Evolutionary conservation across 768 basidiomycete species (phyloP).

Genomic region (Collybia sp.): DNA sequence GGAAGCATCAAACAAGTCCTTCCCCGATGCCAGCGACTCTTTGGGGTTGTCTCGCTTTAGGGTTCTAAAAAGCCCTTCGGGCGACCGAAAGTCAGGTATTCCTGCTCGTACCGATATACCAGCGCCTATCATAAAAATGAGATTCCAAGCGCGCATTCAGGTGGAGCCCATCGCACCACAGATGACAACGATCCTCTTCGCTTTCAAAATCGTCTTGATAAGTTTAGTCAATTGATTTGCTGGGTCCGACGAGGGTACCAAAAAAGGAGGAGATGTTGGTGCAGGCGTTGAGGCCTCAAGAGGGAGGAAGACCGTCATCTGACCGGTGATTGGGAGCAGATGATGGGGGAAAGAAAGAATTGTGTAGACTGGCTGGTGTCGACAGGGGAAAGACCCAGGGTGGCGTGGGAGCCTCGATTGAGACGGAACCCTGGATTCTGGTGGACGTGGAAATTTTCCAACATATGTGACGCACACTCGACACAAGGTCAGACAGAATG

Average conservation of each 20-base stretch:
- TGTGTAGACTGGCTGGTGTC: too few relatives aligned
- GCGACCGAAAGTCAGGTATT: conserved; percentile 86
- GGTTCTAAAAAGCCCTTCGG: conserved; percentile 74
- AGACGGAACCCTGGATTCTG: too few relatives aligned
- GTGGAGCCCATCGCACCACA: conserved; percentile 54
- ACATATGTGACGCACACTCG: too few relatives aligned
- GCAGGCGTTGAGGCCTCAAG: conserved; percentile 42
- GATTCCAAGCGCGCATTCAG: background rate
- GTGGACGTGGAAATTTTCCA: too few relatives aligned
- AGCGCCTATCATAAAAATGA: conserved; percentile 49
- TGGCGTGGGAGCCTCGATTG: too few relatives aligned
- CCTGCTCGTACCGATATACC: conserved; percentile 86
- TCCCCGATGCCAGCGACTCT: conserved; percentile 67
- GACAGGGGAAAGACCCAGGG: too few relatives aligned
- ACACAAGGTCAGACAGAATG: too few relatives aligned
- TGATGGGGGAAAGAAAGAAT: too few relatives aligned
- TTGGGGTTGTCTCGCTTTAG: conserved; percentile 76
- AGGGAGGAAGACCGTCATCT: conserved; percentile 21
- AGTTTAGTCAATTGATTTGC: conserved; percentile 45
- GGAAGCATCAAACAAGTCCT: conserved; percentile 87
- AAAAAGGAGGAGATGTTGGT: conserved; percentile 52
- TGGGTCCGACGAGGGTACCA: conserved; percentile 42
- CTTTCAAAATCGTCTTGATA: conserved; percentile 68
- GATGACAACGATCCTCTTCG: conserved; percentile 80
- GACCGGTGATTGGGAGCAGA: too few relatives aligned